Base-by-base conservation (phyloP, 2,329 filamentous ascomycete genomes). In the Botrytis fabae region DNA sequence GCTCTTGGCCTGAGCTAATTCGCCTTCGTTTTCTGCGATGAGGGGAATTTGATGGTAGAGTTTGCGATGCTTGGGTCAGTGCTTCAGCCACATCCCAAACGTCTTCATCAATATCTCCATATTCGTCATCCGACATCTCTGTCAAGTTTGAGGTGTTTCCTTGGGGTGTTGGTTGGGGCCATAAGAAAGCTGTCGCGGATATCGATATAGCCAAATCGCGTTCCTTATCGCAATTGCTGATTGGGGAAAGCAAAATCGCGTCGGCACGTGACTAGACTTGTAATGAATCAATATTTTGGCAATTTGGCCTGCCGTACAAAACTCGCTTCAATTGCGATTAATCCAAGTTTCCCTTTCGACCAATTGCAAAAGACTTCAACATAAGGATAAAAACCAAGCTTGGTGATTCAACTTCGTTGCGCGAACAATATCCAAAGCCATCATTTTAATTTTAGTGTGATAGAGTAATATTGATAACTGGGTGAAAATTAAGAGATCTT, bases 41-140 rank as follows among this genome's bases (percentile, higher is more conserved):
- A 4, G 44, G 42, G 25, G 35, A 28, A 63, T 73, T 57, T 8
- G 61, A 64, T 28, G 69, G 69, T 25, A 71, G 51, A 14, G 72
- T 71, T 71, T 73, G 72, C 61, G 72, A 73, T 28, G 61, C 69
- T 62, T 73, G 72, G n/a, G 60, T 73, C 18, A 71, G 61, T 32
- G 69, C 69, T 71, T 73, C 70, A 7, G 72, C 72, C 59, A 71
- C 51, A 42, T 71, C 42, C 61, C 60, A 73, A 42, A 65, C 40
- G 46, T 71, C 69, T n/a, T 71, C 69, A 44, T 65, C 68, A 14
- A 73, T 71, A 46, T 71, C 72, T 60, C 72, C 72, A 71, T 71
- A 73, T 42, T 73, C 72, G 48, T 73, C 51, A 48, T 71, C 72
- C 22, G 64, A 69, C 71, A 73, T 73, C 25, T 42, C 44, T 54